These are phyloP conservation scores for Poterioochromonas sp. DNA, from an alignment of 352 stramenopile genomes.

Conservation along the genomic window DNA sequence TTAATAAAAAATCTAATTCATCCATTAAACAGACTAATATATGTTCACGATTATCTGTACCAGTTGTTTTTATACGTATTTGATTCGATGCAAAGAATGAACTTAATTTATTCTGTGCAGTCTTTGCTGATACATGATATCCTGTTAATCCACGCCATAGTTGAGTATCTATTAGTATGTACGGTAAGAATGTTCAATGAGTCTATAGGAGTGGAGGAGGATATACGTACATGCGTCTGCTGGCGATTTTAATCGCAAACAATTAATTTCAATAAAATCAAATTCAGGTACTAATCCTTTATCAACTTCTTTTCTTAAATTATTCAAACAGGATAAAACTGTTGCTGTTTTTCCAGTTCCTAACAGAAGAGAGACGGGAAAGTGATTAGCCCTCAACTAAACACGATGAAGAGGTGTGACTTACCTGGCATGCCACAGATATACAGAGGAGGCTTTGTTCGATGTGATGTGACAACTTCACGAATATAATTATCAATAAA, in stretches of 20 bases:
- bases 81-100: slow-evolving; percentile 38
- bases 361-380: not conserved
- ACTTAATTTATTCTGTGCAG: slow-evolving; percentile 40
- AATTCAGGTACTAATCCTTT: slow-evolving; percentile 38
- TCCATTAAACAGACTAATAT: slow-evolving; percentile 48
- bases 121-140: slow-evolving; percentile 33
- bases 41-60: not conserved
- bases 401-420: not conserved
- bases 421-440: slow-evolving; percentile 27
- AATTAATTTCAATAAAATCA: slow-evolving; percentile 51
- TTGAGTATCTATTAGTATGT: slow-evolving; percentile 34
- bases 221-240: slow-evolving; percentile 34
- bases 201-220: no score
- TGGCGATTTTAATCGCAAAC: slow-evolving; percentile 45
- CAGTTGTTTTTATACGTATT: not conserved
- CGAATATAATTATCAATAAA: not conserved
- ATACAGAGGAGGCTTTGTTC: not conserved
- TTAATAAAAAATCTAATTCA: slow-evolving; percentile 54
- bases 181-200: slow-evolving; percentile 31
- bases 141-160: slow-evolving; percentile 45
- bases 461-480: not conserved
- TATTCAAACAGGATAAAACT: slow-evolving; percentile 43
- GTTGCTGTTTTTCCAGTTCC: slow-evolving; percentile 49
- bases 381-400: not conserved
- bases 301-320: slow-evolving; percentile 35